A percentile compares a stretch with the other conserved stretches of the same genome.
Conservation (phyloP, 352 stramenopile species). For the Globisporangium polare region DNA sequence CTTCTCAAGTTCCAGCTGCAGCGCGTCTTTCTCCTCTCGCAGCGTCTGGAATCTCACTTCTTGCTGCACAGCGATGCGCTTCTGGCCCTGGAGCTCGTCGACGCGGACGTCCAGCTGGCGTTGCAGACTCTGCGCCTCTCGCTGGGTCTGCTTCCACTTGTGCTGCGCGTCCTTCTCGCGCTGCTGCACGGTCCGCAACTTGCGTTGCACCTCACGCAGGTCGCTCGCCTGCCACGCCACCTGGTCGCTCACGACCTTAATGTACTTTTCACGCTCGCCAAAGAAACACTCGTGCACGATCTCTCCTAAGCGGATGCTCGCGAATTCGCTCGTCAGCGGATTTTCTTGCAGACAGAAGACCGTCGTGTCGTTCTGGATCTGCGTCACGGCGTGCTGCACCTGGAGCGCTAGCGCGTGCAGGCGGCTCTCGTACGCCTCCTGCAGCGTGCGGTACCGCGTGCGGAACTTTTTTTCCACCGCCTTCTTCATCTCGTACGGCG, state of each 20-base stretch:
- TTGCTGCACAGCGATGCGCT: constrained; percentile 24
- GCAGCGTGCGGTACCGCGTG: constrained; percentile 59
- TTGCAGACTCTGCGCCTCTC: constrained; percentile 33
- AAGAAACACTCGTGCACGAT: constrained; percentile 68
- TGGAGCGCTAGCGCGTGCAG: constrained; percentile 51
- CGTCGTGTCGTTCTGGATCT: constrained; percentile 57
- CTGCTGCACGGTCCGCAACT: constrained; percentile 33
- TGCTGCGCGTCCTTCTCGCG: constrained; percentile 35
- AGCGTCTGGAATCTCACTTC: constrained; percentile 20
- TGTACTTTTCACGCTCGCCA: constrained; percentile 66
- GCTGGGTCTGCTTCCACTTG: constrained; percentile 40
- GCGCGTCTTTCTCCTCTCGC: constrained; percentile 30
- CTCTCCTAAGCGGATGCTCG: constrained; percentile 48
- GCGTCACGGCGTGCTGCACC: constrained; percentile 42
- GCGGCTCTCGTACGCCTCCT: constrained; percentile 68
- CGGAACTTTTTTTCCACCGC: constrained; percentile 68
- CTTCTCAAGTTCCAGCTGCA: constrained; percentile 31
- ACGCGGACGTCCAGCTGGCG: constrained; percentile 40
- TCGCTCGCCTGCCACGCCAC: constrained; percentile 68
- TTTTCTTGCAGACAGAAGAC: constrained; percentile 66
- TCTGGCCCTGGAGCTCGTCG: constrained; percentile 42
- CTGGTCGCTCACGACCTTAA: constrained; percentile 65
- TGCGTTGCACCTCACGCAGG: constrained; percentile 47
- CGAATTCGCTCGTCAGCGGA: constrained; percentile 61
- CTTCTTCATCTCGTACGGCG: constrained; percentile 41